Base-by-base conservation (phyloP, 768 basidiomycete genomes). In the Trametes gibbosa region DNA sequence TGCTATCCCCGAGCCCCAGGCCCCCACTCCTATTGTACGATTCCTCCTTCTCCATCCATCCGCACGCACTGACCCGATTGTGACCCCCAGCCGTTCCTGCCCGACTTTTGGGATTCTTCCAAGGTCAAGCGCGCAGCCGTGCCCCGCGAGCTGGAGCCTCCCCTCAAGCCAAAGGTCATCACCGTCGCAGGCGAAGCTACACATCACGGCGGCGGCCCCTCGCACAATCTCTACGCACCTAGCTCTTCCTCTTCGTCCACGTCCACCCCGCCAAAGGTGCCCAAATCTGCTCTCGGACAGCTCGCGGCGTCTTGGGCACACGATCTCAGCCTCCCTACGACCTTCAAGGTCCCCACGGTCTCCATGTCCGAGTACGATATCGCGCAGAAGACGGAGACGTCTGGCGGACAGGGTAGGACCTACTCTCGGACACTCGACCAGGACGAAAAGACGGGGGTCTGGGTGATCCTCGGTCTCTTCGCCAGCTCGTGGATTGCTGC, bases 1-100 rank as follows among this genome's bases (percentile, higher is more conserved):
- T 16, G 76, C 80, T 21, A 71, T 72, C 23, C 78, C 78, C 8
- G 70, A 69, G 29, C 74, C 76, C 2, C 75, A 76, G 50, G 63
- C 70, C 5, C 77, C 78, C 21, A 76, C 83, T 27, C 83, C 86
- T 72, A 79, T 87, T 53, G 90, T 92, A 66, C 58, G 87, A 79
- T 29, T 17, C 25, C 3, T 52, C 34, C 42, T 37, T 17, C 32
- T 35, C 48, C 62, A 35, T 32, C 53, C 3, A 16, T 53, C 34
- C 1, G 12, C 40, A 27, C 51, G 35, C 10, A 19, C 50, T 57
- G 35, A 48, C 27, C 10, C 5, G 29, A 5, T 10, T 14, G 6
- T 37, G 23, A 5, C 7, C 9, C 6, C n/a, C 65, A 89, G 86
- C 86, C 87, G 10, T 81, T 79, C 68, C 67, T 79, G 1, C 81